These are phyloP conservation scores for Pleodorina starrii DNA, from an alignment of 139 green algal genomes.

Conservation along the genomic window DNA sequence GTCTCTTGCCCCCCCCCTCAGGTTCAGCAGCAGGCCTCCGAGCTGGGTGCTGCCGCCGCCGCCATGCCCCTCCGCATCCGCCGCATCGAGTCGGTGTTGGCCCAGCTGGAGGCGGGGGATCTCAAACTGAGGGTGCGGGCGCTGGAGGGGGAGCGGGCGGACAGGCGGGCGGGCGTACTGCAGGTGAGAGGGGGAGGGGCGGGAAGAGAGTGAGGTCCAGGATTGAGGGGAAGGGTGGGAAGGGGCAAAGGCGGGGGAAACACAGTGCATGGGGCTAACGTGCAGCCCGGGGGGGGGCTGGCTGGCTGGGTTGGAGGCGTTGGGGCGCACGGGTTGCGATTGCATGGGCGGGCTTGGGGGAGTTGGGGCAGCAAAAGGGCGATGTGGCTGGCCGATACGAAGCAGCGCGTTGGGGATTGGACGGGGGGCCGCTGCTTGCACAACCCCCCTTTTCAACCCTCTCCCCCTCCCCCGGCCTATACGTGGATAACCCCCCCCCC, in stretches of 20 bases:
- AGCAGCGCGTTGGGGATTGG: not conserved
- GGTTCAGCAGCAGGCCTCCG: constrained; percentile 79
- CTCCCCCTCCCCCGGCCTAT: not conserved
- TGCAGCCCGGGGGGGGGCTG: too few relatives aligned
- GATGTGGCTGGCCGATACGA: too few relatives aligned
- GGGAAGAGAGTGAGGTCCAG: too few relatives aligned
- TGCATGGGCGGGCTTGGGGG: too few relatives aligned
- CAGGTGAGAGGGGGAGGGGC: constrained; percentile 61
- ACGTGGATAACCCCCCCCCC: not conserved
- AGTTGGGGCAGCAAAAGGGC: too few relatives aligned
- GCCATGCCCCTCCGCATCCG: constrained; percentile 81
- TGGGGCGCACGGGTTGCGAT: too few relatives aligned
- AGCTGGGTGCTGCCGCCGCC: constrained; percentile 71
- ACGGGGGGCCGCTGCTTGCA: too few relatives aligned
- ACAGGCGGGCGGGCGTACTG: constrained; percentile 67
- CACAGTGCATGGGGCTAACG: too few relatives aligned
- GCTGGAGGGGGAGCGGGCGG: constrained; percentile 83
- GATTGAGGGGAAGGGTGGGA: too few relatives aligned
- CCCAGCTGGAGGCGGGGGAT: constrained; percentile 77
- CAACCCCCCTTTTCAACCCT: too few relatives aligned
- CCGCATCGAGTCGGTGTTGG: constrained; percentile 73
- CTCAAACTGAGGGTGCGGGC: constrained; percentile 80
- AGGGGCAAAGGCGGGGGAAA: too few relatives aligned
- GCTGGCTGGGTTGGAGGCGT: too few relatives aligned
- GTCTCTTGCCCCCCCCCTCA: constrained; percentile 38